Evolutionary conservation across 1,284 basidiomycete species (phyloP).

Genomic region (Rhodotorula sp.): DNA sequence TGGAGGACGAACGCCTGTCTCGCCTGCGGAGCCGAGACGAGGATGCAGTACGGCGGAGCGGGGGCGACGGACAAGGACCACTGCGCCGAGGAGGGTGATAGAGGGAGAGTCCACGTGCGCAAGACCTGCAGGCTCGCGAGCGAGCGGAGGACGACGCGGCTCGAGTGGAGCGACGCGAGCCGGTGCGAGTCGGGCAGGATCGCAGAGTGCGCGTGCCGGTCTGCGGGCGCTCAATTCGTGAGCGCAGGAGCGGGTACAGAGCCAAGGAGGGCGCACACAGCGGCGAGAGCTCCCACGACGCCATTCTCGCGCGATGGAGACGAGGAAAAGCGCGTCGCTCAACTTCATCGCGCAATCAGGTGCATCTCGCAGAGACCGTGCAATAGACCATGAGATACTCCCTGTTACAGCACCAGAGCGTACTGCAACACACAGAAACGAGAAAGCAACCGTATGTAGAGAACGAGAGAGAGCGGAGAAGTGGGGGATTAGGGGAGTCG

Average conservation of each 20-base stretch:
- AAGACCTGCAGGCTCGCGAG: constrained; percentile 11
- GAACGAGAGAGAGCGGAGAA: no score
- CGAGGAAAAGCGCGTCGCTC: background rate
- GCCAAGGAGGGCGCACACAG: constrained; percentile 9
- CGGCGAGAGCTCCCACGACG: constrained; percentile 30
- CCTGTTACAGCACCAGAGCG: background rate
- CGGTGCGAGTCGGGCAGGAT: constrained; percentile 1
- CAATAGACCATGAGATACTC: background rate
- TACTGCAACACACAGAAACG: background rate
- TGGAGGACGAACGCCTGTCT: constrained; percentile 22
- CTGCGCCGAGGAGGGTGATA: background rate
- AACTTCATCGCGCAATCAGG: background rate
- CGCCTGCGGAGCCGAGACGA: background rate
- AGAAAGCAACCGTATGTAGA: background rate
- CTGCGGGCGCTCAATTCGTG: background rate
- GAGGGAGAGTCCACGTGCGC: constrained; percentile 29
- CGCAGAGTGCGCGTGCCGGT: background rate
- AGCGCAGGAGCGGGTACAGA: background rate
- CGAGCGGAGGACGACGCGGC: constrained; percentile 21
- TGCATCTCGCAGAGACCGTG: background rate
- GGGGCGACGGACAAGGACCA: constrained; percentile 5
- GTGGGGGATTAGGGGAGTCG: no score
- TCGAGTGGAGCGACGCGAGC: constrained; percentile 17
- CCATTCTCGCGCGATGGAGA: background rate
- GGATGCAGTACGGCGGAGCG: background rate